Evolutionary conservation across 306 rosid species (phyloP), one percentile per base, ranked within the genome.

Genomic region (Prunus armeniaca): DNA sequence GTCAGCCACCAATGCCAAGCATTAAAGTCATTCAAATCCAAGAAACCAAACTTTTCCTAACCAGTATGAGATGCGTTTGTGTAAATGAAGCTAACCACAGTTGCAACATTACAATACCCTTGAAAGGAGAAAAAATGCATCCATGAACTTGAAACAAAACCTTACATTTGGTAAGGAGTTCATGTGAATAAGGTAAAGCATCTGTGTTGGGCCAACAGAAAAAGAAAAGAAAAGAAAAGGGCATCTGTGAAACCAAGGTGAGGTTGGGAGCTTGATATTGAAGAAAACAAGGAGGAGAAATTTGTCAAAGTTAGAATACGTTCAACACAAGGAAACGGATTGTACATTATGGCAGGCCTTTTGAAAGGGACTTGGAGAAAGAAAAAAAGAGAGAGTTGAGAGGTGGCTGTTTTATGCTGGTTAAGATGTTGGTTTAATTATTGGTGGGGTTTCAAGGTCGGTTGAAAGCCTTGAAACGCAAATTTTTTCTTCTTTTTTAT

Each of bases 221-320:
- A 15, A 4, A 58, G 18, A 19, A 24, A 34, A 58, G 15, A 8
- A 73, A 2, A 15, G 11, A 58, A 25, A 47, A 60, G 11, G 19
- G 56, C 14, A 72, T 25, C 19, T 72, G 43, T 9, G 76, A 45
- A 43, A 78, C 65, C 55, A 8, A n/a, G 41, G 51, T 13, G 38
- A 41, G 43, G 18, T 64, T 7, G 54, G 46, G 66, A 74, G 61
- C 69, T 65, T 72, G 77, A n/a, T 38, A 4, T 17, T 34, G 27
- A 72, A 54, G 82, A 55, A 70, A 78, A 70, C 22, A 9, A 77
- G 28, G 38, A 60, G 56, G 43, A 20, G 3, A 6, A 60, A 56
- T 1, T 69, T 24, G 19, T 77, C 69, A 41, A 63, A 71, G 51
- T 38, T 8, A 22, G 82, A 78, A 51, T 10, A 58, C 46, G 69